Evolutionary conservation across 192 early-diverging fungal species (phyloP).

Genomic region (Entomortierella lignicola): DNA sequence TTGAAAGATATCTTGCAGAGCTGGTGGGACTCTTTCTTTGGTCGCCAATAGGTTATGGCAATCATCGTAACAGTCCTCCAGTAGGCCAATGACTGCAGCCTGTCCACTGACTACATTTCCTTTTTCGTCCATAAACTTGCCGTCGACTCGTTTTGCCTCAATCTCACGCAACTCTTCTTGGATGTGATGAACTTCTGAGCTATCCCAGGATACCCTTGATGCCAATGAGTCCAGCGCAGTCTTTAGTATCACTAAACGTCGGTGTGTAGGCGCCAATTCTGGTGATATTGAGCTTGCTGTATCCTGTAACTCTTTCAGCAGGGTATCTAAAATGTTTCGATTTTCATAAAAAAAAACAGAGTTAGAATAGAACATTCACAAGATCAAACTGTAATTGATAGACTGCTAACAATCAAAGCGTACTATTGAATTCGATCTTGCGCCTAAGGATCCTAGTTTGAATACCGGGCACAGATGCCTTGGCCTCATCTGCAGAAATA

Average conservation of each 20-base stretch:
- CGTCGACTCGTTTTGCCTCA: slow-evolving; percentile 82
- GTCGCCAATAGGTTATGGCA: slow-evolving; percentile 84
- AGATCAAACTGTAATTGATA: too few species aligned
- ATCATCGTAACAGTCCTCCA: slow-evolving; percentile 86
- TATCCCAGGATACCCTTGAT: slow-evolving; percentile 37
- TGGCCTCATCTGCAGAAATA: slow-evolving; percentile 59
- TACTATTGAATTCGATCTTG: slow-evolving; percentile 54
- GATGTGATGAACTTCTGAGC: slow-evolving; percentile 60
- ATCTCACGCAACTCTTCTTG: slow-evolving; percentile 83
- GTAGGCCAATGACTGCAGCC: slow-evolving; percentile 80
- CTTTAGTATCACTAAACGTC: slow-evolving; percentile 76
- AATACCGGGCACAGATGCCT: slow-evolving; percentile 51
- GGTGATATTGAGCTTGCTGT: slow-evolving; percentile 73
- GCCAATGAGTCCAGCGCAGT: slow-evolving; percentile 64
- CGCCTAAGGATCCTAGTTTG: slow-evolving; percentile 57
- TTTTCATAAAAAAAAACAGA: too few species aligned
- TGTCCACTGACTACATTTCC: slow-evolving; percentile 85
- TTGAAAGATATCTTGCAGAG: slow-evolving; percentile 69
- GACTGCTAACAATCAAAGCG: too few species aligned
- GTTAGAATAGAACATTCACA: too few species aligned
- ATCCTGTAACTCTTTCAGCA: slow-evolving; percentile 63
- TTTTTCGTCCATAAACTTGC: slow-evolving; percentile 78
- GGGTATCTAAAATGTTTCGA: slow-evolving; percentile 55
- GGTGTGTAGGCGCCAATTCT: slow-evolving; percentile 78
- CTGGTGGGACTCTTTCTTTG: slow-evolving; percentile 68